These are phyloP conservation scores for Erodium moschatum DNA, from an alignment of 441 rosid species.

Conservation along the genomic window DNA sequence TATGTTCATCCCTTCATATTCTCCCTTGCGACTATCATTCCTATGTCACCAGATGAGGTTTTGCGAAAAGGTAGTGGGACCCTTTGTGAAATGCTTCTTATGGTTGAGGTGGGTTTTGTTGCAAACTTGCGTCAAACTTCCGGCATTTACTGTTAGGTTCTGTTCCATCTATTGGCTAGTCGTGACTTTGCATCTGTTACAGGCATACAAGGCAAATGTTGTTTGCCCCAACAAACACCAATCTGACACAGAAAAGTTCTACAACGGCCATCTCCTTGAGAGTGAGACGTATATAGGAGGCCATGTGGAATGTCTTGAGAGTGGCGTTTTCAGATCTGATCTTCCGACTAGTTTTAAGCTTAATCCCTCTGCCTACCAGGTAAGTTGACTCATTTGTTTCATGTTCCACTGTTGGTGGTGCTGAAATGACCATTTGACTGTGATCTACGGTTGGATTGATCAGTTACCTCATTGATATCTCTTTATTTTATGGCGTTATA, in stretches of 20 bases:
- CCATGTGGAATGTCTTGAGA: slow-evolving; percentile 97
- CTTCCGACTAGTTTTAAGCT: slow-evolving; percentile 90
- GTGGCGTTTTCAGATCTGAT: slow-evolving; percentile 99
- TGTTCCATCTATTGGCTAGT: slow-evolving; percentile 19
- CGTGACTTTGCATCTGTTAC: slow-evolving; percentile 26
- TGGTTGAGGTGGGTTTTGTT: slow-evolving; percentile 64
- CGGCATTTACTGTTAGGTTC: slow-evolving; percentile 17
- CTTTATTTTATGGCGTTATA: background rate
- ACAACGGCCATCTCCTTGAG: slow-evolving; percentile 76
- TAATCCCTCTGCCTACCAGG: slow-evolving; percentile 71
- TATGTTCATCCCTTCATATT: slow-evolving; percentile 97
- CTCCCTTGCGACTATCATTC: slow-evolving; percentile 94
- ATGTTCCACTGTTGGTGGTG: slow-evolving; percentile 12
- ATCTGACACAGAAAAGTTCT: slow-evolving; percentile 81
- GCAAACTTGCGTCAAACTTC: slow-evolving; percentile 20
- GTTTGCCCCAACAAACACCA: slow-evolving; percentile 98
- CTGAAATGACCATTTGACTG: slow-evolving; percentile 5
- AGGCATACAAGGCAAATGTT: slow-evolving; percentile 94
- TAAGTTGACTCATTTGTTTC: slow-evolving; percentile 29
- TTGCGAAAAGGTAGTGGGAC: slow-evolving; percentile 99
- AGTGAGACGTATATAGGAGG: slow-evolving; percentile 99
- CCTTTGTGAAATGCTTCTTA: slow-evolving; percentile 99
- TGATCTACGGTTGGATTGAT: background rate
- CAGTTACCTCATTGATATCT: background rate
- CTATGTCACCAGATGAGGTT: slow-evolving; percentile 99